Percentiles rank a stretch among this genome's conserved stretches.
These are phyloP conservation scores for Zymoseptoria pseudotritici DNA, from an alignment of 2,329 filamentous ascomycete species.

Conservation along the genomic window DNA sequence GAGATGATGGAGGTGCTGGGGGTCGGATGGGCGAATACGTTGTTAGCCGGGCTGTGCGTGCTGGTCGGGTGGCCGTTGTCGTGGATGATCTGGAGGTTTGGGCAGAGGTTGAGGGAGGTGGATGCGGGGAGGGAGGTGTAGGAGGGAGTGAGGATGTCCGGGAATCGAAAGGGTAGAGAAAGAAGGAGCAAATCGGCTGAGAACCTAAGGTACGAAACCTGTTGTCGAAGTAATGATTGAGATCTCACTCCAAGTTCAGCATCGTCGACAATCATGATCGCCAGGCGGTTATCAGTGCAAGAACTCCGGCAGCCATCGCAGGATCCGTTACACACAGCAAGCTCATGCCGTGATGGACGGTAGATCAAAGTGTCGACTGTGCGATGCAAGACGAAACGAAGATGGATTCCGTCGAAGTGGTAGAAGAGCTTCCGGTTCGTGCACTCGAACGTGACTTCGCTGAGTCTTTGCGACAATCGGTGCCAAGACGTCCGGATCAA, in stretches of 20 bases:
- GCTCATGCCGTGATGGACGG: no score
- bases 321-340: no score
- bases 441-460: background rate
- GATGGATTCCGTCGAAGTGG: background rate
- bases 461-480: background rate
- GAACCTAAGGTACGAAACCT: no score
- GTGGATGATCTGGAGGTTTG: conserved; percentile 9
- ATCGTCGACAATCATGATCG: no score
- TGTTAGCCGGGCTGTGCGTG: conserved; percentile 46
- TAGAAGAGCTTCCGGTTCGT: background rate
- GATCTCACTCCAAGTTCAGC: no score
- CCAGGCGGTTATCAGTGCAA: no score
- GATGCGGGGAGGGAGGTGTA: background rate
- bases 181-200: no score
- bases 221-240: no score
- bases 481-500: background rate
- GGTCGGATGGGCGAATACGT: conserved; percentile 51
- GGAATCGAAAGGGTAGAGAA: no score
- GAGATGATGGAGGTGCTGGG: conserved; percentile 53
- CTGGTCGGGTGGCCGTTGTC: conserved; percentile 14
- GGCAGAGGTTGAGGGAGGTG: conserved; percentile 5
- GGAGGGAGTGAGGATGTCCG: no score
- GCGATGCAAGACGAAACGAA: background rate
- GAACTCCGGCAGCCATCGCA: no score
- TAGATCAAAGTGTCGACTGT: background rate